phyloP scores from a whole-genome alignment of 306 rosid genomes.

The Vigna hirtella region DNA sequence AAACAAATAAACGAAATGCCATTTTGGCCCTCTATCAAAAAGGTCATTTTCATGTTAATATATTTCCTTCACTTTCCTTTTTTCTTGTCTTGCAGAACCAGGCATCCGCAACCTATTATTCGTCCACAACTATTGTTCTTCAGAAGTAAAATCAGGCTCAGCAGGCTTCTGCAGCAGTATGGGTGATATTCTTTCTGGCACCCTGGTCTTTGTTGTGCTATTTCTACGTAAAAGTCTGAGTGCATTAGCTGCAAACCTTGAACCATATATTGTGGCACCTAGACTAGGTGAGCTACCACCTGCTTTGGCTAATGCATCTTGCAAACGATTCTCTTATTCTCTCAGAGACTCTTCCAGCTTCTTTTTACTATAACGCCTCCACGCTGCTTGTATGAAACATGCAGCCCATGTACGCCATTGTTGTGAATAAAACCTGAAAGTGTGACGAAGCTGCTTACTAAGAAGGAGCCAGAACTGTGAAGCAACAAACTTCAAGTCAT shows the following conservation, averaged over 20 bases:
- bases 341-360: constrained; percentile 80
- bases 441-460: constrained; percentile 91
- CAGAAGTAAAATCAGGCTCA: constrained; percentile 89
- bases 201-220: constrained; percentile 67
- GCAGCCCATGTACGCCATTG: constrained; percentile 99
- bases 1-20: constrained; percentile 28
- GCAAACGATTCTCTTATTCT: constrained; percentile 85
- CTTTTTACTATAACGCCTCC: constrained; percentile 80
- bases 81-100: constrained; percentile 1
- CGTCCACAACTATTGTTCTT: constrained; percentile 50
- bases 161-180: constrained; percentile 93
- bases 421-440: constrained; percentile 86
- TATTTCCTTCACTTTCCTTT: background rate
- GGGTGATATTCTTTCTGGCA: constrained; percentile 77
- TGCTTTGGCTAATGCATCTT: constrained; percentile 81
- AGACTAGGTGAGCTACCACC: constrained; percentile 82
- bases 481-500: constrained; percentile 84
- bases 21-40: constrained; percentile 22
- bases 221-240: constrained; percentile 71
- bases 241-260: constrained; percentile 88
- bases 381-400: constrained; percentile 91
- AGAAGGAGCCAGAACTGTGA: constrained; percentile 89
- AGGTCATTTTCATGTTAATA: constrained; percentile 6
- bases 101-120: constrained; percentile 16
- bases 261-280: constrained; percentile 89